Conservation (phyloP, 2,329 filamentous ascomycete genomes). For the Mollisia scopiformis region DNA sequence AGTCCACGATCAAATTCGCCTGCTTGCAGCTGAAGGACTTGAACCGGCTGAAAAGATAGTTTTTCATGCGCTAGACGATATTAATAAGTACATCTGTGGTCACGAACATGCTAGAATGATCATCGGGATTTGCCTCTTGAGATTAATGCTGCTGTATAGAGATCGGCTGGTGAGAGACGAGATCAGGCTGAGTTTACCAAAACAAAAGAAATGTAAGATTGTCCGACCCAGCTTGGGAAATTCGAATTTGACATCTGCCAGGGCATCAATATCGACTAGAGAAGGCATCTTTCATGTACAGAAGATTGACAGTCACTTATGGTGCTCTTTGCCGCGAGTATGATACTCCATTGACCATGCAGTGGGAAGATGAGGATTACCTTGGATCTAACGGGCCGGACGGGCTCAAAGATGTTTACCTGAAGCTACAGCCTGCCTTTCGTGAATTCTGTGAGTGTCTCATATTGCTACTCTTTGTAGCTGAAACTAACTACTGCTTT, state of each 20-base stretch:
- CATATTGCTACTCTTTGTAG: not conserved
- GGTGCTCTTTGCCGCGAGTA: conserved; percentile 21
- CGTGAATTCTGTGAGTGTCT: conserved; percentile 11
- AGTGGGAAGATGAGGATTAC: conserved; percentile 13
- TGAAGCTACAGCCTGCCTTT: conserved; percentile 12
- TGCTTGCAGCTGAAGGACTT: conserved; percentile 22
- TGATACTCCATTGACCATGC: conserved; percentile 19
- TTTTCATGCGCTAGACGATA: conserved; percentile 21
- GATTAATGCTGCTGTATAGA: conserved; percentile 23
- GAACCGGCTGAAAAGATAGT: conserved; percentile 17
- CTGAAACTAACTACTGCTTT: not conserved
- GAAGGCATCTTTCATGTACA: conserved; percentile 24
- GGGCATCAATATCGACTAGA: conserved; percentile 21
- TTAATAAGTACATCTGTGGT: conserved; percentile 12
- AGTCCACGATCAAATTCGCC: conserved; percentile 25
- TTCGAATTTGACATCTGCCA: not conserved
- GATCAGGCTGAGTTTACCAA: conserved; percentile 20
- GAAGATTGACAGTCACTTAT: conserved; percentile 20
- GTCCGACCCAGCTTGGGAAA: too few species aligned
- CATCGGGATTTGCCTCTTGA: conserved; percentile 22
- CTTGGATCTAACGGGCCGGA: not conserved
- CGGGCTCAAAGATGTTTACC: conserved; percentile 10
- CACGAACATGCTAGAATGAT: conserved; percentile 22
- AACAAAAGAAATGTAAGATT: conserved; percentile 8
- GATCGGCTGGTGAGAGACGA: conserved; percentile 22